These are phyloP conservation scores for Megacollybia platyphylla DNA, from an alignment of 1,284 basidiomycete genomes.

Conservation along the genomic window DNA sequence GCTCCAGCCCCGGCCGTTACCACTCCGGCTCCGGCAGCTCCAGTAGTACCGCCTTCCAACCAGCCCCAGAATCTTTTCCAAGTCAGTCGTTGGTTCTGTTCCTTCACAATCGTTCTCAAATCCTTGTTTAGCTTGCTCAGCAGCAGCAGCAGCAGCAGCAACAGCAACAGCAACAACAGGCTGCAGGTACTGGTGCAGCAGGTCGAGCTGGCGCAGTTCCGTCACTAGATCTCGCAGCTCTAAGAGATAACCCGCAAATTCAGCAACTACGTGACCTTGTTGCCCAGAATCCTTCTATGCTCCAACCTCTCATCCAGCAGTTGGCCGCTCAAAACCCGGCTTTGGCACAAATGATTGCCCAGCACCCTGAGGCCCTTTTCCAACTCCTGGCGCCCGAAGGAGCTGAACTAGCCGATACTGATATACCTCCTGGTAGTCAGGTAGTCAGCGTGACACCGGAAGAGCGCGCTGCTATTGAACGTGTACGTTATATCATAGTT, in stretches of 20 bases:
- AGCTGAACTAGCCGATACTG: conserved; percentile 20
- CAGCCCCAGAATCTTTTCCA: conserved; percentile 70
- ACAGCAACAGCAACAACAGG: conserved; percentile 51
- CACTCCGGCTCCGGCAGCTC: conserved; percentile 19
- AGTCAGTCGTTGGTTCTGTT: conserved; percentile 18
- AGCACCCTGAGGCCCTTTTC: conserved; percentile 62
- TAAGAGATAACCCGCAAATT: conserved; percentile 53
- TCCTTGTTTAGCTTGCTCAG: conserved; percentile 5
- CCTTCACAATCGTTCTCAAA: conserved; percentile 1
- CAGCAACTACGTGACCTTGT: conserved; percentile 62
- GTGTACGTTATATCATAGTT: conserved; percentile 38
- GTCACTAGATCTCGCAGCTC: conserved; percentile 35
- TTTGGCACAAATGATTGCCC: conserved; percentile 51
- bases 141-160: conserved; percentile 44
- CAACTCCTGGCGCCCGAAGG: conserved; percentile 44
- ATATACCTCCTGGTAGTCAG: conserved; percentile 42
- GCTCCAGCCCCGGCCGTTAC: conserved; percentile 19
- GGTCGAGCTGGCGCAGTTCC: conserved; percentile 19
- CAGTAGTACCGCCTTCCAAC: conserved; percentile 20
- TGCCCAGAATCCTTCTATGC: conserved; percentile 60
- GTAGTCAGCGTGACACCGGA: conserved; percentile 74
- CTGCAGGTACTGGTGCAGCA: conserved; percentile 16
- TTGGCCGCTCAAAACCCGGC: conserved; percentile 64
- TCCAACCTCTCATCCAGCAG: conserved; percentile 79
- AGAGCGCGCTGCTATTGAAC: conserved; percentile 76